Evolutionary conservation across 768 basidiomycete species (phyloP), one percentile per base, ranked within the genome.

Genomic region (Russula griseocarnosa): DNA sequence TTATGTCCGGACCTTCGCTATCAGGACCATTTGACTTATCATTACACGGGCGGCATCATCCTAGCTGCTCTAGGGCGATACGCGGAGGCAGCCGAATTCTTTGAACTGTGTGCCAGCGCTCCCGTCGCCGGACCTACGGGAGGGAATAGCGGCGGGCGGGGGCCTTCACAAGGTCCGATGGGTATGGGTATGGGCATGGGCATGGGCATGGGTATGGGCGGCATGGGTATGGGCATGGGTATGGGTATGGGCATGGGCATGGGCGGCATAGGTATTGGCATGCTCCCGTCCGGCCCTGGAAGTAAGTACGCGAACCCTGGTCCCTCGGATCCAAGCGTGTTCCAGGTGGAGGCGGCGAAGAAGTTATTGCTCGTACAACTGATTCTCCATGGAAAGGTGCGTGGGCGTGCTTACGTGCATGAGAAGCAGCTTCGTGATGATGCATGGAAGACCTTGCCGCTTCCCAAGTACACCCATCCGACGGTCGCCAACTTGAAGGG

Each of bases 281-380:
- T 66, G 65, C 11, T 26, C 7, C 44, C 61, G 7, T 44, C 56
- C 13, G 65, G 65, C 13, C 40, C 54, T n/a, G 64, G 65, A 38
- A 28, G 56, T 26, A 54, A 52, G 46, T 64, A 54, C 11, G 42
- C 32, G 14, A 58, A 40, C 22, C 24, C 46, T 49, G 47, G 59
- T 70, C 70, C 76, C 72, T 11, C 79, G 74, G 46, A 69, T 13
- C 83, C 85, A 0, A 80, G 84, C 3, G 84, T 87, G 9, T 77
- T 94, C 3, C 93, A 96, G 73, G 74, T 94, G 69, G 93, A 94
- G 71, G 93, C 93, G 0, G 76, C 88, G 69, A 95, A 95, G 80
- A 94, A 94, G 74, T 76, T 93, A 53, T 75, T 82, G 24, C 77
- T 95, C 5, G 83, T 93, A 6, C 92, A 94, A 71, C 74, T 94